Conservation (phyloP, 768 basidiomycete species). For the Agrocybe chaxingu region DNA sequence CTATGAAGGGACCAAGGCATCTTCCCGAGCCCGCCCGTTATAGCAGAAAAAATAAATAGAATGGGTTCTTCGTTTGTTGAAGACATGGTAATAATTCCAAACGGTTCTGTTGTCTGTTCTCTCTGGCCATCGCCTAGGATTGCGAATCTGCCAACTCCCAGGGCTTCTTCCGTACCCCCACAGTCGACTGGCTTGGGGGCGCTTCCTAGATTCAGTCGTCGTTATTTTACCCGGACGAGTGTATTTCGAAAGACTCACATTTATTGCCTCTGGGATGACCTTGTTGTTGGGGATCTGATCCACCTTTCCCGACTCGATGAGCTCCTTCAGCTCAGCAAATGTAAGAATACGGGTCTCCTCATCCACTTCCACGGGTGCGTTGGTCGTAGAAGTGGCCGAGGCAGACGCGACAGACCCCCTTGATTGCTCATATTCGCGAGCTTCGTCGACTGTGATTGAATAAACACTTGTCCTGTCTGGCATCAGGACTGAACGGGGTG, state of each 20-base stretch:
- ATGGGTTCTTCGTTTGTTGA: too few relatives aligned
- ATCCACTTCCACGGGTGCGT: background rate
- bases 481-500: background rate
- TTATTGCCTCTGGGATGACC: constrained; percentile 60
- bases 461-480: constrained; percentile 34
- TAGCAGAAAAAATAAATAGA: too few relatives aligned
- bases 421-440: constrained; percentile 30
- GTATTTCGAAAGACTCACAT: constrained; percentile 40
- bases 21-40: too few relatives aligned
- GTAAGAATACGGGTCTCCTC: constrained; percentile 47
- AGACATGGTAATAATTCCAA: too few relatives aligned
- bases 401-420: background rate
- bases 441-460: constrained; percentile 39
- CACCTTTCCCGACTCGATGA: constrained; percentile 69
- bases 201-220: constrained; percentile 35
- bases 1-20: too few relatives aligned
- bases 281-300: constrained; percentile 81
- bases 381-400: background rate
- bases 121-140: background rate
- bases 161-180: constrained; percentile 56
- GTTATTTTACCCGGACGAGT: background rate
- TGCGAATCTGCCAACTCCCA: constrained; percentile 47
- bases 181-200: constrained; percentile 53
- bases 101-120: too few relatives aligned
- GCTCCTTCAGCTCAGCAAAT: constrained; percentile 63